These are phyloP conservation scores for Linum lewisii DNA, from an alignment of 345 rosid species.

Conservation along the genomic window DNA sequence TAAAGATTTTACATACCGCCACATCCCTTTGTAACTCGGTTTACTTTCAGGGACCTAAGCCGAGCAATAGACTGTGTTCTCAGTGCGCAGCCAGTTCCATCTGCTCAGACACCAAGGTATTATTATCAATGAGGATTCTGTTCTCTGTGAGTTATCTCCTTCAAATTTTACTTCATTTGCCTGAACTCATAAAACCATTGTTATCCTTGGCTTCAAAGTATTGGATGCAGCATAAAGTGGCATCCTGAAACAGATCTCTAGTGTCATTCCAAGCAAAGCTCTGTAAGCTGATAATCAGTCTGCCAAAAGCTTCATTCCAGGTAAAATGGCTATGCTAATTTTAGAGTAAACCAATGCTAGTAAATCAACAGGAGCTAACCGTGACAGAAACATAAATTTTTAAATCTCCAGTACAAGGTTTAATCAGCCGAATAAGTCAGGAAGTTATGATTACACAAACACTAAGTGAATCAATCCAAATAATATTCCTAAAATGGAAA, in stretches of 20 bases:
- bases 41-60: conserved; percentile 49
- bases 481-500: too few relatives aligned
- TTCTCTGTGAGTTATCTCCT: neutral
- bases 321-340: neutral
- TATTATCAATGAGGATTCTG: neutral
- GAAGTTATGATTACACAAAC: too few relatives aligned
- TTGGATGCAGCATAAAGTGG: conserved; percentile 99
- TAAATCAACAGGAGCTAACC: too few relatives aligned
- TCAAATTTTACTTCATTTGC: conserved; percentile 1
- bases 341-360: too few relatives aligned
- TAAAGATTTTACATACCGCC: neutral
- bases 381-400: too few relatives aligned
- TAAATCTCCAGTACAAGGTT: too few relatives aligned
- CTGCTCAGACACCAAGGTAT: conserved; percentile 74
- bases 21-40: conserved; percentile 9
- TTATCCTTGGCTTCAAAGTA: conserved; percentile 29
- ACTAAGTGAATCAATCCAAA: too few relatives aligned
- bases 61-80: conserved; percentile 63
- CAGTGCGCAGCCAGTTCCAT: conserved; percentile 61
- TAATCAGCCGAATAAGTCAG: too few relatives aligned
- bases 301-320: neutral
- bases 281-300: neutral
- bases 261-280: neutral
- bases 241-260: conserved; percentile 32
- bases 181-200: conserved; percentile 12